Percentiles rank a stretch among this genome's conserved stretches.
Evolutionary conservation across 768 basidiomycete genomes (phyloP).

Genomic region (Suillus ampliporus): DNA sequence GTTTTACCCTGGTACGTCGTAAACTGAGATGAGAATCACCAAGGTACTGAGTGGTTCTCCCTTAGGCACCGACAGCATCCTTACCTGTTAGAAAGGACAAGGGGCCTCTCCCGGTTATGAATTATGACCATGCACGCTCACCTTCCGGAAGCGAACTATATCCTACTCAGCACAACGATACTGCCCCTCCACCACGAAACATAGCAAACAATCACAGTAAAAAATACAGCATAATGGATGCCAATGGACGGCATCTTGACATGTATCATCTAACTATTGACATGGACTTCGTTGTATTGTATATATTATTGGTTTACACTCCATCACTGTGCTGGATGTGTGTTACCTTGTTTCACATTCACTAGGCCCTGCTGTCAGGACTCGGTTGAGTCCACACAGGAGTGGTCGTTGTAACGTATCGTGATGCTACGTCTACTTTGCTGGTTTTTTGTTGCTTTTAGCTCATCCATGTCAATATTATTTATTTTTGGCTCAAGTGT

Average conservation of each 20-base stretch:
- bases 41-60: slow-evolving; percentile 5
- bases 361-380: not conserved
- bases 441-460: not conserved
- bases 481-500: not conserved
- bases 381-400: not conserved
- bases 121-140: not conserved
- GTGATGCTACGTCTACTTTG: not conserved
- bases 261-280: not conserved
- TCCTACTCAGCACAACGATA: not conserved
- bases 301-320: too few species aligned
- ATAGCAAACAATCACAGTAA: not conserved
- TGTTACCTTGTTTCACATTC: too few species aligned
- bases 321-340: not conserved
- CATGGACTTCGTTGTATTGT: not conserved
- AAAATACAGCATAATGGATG: not conserved
- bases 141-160: not conserved
- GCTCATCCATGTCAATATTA: not conserved
- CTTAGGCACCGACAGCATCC: slow-evolving; percentile 9
- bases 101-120: not conserved
- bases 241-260: not conserved
- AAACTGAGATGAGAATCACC: too few species aligned
- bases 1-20: slow-evolving; percentile 52
- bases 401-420: not conserved
- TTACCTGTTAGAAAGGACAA: not conserved
- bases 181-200: not conserved